These are phyloP conservation scores for Ascochyta clinopodiicola DNA, from an alignment of 2,329 filamentous ascomycete species.

Conservation along the genomic window DNA sequence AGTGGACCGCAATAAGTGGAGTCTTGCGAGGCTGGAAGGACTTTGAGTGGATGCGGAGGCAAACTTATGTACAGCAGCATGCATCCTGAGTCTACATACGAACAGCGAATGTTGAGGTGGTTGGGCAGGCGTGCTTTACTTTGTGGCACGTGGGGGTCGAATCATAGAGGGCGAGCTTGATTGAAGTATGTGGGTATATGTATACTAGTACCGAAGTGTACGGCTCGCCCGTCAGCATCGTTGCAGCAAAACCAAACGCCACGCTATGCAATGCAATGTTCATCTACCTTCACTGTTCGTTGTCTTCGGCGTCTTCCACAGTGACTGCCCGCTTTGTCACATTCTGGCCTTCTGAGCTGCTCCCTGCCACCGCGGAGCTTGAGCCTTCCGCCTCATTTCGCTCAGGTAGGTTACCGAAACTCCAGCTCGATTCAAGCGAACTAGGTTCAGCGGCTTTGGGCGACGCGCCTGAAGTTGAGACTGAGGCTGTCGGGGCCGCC, in stretches of 20 bases:
- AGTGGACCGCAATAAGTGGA: slow-evolving; percentile 22
- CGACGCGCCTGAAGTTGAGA: slow-evolving; percentile 20
- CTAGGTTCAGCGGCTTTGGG: slow-evolving; percentile 37
- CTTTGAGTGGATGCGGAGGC: slow-evolving; percentile 12
- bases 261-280: slow-evolving; percentile 45
- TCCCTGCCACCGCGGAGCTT: slow-evolving; percentile 38
- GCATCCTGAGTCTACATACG: slow-evolving; percentile 1
- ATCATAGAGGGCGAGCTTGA: slow-evolving; percentile 12
- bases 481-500: slow-evolving; percentile 9
- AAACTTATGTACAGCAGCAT: not conserved
- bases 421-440: slow-evolving; percentile 47
- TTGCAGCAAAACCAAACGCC: slow-evolving; percentile 37
- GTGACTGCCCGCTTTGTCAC: slow-evolving; percentile 37
- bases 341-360: slow-evolving; percentile 30
- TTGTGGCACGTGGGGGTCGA: slow-evolving; percentile 11
- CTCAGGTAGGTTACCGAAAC: slow-evolving; percentile 40
- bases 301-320: slow-evolving; percentile 44
- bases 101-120: slow-evolving; percentile 18
- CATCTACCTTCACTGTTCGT: slow-evolving; percentile 25
- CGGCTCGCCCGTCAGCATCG: slow-evolving; percentile 3
- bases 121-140: slow-evolving; percentile 22
- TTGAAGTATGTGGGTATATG: slow-evolving; percentile 18
- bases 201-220: slow-evolving; percentile 7
- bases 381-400: slow-evolving; percentile 36
- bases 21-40: slow-evolving; percentile 17